Base-by-base conservation (phyloP, 1,284 basidiomycete species). In the Fomitopsis schrenkii region DNA sequence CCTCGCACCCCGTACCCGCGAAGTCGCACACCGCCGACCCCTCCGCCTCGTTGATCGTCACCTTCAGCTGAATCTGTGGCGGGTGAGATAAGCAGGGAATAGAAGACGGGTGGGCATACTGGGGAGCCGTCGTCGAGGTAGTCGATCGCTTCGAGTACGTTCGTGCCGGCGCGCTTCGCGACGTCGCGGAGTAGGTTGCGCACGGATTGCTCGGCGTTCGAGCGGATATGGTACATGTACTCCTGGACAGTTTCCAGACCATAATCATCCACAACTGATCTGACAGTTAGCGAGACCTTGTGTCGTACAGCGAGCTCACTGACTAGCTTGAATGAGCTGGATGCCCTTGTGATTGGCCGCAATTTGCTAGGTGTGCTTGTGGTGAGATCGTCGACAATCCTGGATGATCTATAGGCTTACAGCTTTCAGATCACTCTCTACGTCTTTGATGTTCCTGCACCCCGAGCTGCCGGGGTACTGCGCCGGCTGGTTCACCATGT, bases 271-370 rank as follows among this genome's bases (percentile, higher is more conserved):
- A 97, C 90, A 65, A 98, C 90, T 85, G 71, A 14, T 17, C 17
- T 33, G 58, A 62, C 19, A 22, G 28, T 41, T 9, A 62, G 33
- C 59, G 41, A 30, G 8, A 54, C 30, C 40, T 38, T 55, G 48
- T 50, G n/a, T 9, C 9, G 19, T 42, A 53, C 10, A 59, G n/a
- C 56, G 30, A 55, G 10, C n/a, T 12, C 40, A 62, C 75, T 54
- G 63, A 92, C 90, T 85, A 48, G 87, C 84, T 70, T 87, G 87
- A 60, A 95, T 85, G 8, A 95, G 80, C 66, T 92, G 88, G 30
- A 92, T 87, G 15, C 95, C 96, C 78, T 97, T 98, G 75, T 97
- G 87, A 73, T 97, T 98, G 17, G 97, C 96, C 0, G 95, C 94
- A 62, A 98, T 92, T 89, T 97, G 95, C 85, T 92, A 30, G 14